phyloP scores from a whole-genome alignment of 2,329 filamentous ascomycete species.

The Clarireedia monteithiana region DNA sequence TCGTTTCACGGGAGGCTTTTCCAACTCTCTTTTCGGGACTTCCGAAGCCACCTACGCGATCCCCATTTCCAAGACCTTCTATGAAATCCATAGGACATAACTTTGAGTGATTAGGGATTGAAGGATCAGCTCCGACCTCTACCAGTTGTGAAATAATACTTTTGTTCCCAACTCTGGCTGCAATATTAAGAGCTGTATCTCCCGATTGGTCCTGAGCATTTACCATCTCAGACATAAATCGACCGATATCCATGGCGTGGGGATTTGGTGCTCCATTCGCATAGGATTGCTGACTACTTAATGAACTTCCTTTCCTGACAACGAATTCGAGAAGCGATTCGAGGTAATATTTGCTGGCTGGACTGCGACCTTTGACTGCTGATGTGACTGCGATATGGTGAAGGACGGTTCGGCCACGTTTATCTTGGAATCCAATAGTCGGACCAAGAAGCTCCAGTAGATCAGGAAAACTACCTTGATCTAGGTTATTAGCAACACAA shows the following conservation, averaged over 20 bases:
- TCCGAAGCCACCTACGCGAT: slow-evolving; percentile 40
- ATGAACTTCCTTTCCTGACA: slow-evolving; percentile 69
- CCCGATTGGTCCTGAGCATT: slow-evolving; percentile 91
- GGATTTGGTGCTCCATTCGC: slow-evolving; percentile 18
- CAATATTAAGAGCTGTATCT: slow-evolving; percentile 91
- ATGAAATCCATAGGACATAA: slow-evolving; percentile 81
- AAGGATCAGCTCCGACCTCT: slow-evolving; percentile 90
- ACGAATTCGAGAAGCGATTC: slow-evolving; percentile 93
- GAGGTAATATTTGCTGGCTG: slow-evolving; percentile 90
- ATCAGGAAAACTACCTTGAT: slow-evolving; percentile 83
- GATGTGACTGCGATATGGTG: slow-evolving; percentile 96
- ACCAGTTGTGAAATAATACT: slow-evolving; percentile 95
- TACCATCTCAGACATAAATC: slow-evolving; percentile 95
- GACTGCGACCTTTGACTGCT: slow-evolving; percentile 85
- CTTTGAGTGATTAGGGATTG: slow-evolving; percentile 83
- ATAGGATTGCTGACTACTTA: slow-evolving; percentile 41
- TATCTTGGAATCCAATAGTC: slow-evolving; percentile 84
- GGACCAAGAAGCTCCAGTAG: slow-evolving; percentile 81
- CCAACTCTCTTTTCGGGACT: slow-evolving; percentile 37
- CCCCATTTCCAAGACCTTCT: slow-evolving; percentile 61
- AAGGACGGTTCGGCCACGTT: slow-evolving; percentile 82
- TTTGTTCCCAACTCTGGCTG: slow-evolving; percentile 83
- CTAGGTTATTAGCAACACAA: slow-evolving; percentile 87
- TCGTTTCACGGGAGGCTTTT: slow-evolving; percentile 60
- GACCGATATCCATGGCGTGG: slow-evolving; percentile 65